Evolutionary conservation across 2,329 filamentous ascomycete genomes (phyloP).

Genomic region (Lasiodiplodia theobromae): DNA sequence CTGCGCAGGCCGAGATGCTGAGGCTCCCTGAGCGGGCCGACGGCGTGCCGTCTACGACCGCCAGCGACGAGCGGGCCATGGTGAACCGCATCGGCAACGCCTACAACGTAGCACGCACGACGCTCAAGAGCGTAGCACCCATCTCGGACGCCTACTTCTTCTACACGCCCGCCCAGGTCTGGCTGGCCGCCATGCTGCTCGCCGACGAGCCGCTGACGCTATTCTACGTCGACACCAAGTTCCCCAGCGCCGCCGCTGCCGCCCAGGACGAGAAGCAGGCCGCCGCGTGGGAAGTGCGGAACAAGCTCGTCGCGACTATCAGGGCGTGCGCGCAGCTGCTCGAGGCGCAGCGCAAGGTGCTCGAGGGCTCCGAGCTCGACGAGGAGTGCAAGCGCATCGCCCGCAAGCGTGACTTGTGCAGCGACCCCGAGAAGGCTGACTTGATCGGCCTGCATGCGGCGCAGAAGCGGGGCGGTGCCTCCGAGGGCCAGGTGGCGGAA

Average conservation of each 20-base stretch:
- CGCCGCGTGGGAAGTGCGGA: conserved; percentile 32
- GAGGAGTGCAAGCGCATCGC: conserved; percentile 60
- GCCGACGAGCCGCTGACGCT: conserved; percentile 70
- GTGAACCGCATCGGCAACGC: conserved; percentile 66
- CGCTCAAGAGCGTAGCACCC: conserved; percentile 70
- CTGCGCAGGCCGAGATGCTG: conserved; percentile 41
- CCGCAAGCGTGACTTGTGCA: conserved; percentile 74
- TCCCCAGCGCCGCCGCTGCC: conserved; percentile 38
- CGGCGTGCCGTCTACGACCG: conserved; percentile 29
- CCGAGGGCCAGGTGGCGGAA: conserved; percentile 49
- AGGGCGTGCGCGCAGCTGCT: conserved; percentile 51
- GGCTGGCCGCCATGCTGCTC: conserved; percentile 80
- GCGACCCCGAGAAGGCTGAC: conserved; percentile 77
- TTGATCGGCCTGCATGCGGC: conserved; percentile 72
- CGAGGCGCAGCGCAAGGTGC: conserved; percentile 38
- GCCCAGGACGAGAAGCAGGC: conserved; percentile 31
- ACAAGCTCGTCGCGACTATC: conserved; percentile 49
- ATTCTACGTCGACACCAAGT: conserved; percentile 56
- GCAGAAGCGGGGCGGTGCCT: conserved; percentile 53
- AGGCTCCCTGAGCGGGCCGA: conserved; percentile 37
- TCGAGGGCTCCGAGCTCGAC: conserved; percentile 39
- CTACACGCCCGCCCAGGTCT: conserved; percentile 93
- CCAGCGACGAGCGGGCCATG: conserved; percentile 32
- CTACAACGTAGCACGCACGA: conserved; percentile 62
- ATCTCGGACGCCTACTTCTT: conserved; percentile 97